Evolutionary conservation across 306 rosid species (phyloP).

Genomic region (Calophaca sinica): DNA sequence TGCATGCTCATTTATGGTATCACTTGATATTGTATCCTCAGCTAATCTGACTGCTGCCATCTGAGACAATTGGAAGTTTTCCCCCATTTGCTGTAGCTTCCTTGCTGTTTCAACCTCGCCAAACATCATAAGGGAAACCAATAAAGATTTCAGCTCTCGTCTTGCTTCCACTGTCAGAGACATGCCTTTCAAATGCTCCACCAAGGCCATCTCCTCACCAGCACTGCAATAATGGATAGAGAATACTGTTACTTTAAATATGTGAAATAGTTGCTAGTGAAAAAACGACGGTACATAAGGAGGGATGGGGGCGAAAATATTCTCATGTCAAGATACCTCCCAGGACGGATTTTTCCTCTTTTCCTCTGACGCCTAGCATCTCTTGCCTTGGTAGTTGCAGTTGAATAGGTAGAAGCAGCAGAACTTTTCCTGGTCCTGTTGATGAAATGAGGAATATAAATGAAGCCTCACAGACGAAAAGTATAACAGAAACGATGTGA

Average conservation of each 20-base stretch:
- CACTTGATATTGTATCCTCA: constrained; percentile 71
- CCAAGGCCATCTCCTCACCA: constrained; percentile 89
- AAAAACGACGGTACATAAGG: constrained; percentile 21
- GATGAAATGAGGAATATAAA: constrained; percentile 48
- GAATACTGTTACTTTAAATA: constrained; percentile 19
- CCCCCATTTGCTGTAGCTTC: constrained; percentile 83
- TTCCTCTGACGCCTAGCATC: constrained; percentile 86
- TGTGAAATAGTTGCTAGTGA: constrained; percentile 12
- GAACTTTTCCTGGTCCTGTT: constrained; percentile 79
- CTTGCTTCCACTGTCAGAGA: constrained; percentile 66
- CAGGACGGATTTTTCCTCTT: constrained; percentile 96
- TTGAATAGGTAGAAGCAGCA: constrained; percentile 65
- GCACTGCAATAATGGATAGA: constrained; percentile 62
- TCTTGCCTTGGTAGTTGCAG: constrained; percentile 83
- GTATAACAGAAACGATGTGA: not conserved
- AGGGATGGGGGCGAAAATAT: constrained; percentile 7
- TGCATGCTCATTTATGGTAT: constrained; percentile 68
- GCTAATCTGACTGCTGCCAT: constrained; percentile 84
- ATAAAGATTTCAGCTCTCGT: constrained; percentile 76
- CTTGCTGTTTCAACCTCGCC: constrained; percentile 82
- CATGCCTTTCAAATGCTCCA: constrained; percentile 93
- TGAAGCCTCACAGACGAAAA: constrained; percentile 7
- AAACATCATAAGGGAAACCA: constrained; percentile 78
- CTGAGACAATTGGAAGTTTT: constrained; percentile 83
- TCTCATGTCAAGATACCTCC: constrained; percentile 67